These are phyloP conservation scores for Metschnikowia koreensis DNA, from an alignment of 805 yeast genomes.

Conservation along the genomic window DNA sequence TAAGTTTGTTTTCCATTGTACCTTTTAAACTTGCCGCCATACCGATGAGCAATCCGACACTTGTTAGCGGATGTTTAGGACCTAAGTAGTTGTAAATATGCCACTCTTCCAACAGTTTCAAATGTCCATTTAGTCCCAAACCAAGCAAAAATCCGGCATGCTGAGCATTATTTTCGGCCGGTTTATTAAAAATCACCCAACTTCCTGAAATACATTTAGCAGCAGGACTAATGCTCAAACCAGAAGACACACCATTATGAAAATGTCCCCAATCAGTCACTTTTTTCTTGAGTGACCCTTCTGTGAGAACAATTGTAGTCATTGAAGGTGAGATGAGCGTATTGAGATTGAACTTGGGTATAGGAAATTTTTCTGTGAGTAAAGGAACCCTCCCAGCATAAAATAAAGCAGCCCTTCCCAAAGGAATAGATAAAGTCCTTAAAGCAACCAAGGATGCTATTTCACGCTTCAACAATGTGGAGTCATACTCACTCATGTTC, in stretches of 20 bases:
- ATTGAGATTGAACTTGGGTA: conserved; percentile 71
- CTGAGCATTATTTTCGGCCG: conserved; percentile 65
- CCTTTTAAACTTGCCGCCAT: conserved; percentile 88
- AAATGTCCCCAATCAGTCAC: conserved; percentile 79
- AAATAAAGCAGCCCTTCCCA: conserved; percentile 76
- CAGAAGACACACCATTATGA: conserved; percentile 89
- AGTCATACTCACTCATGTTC: conserved; percentile 52
- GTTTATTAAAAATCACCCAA: conserved; percentile 89
- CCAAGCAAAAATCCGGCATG: conserved; percentile 97
- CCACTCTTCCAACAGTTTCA: conserved; percentile 87
- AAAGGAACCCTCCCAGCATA: conserved; percentile 70
- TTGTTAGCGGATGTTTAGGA: conserved; percentile 79
- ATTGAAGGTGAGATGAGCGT: conserved; percentile 63
- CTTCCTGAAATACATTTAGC: conserved; percentile 76
- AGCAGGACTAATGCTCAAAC: conserved; percentile 67
- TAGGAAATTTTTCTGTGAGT: conserved; percentile 79
- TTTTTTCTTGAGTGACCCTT: conserved; percentile 47
- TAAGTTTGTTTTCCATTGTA: conserved; percentile 78
- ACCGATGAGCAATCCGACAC: conserved; percentile 85
- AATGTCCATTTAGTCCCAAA: conserved; percentile 86
- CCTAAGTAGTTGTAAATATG: conserved; percentile 91
- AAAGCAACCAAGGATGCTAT: conserved; percentile 61
- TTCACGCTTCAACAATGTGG: conserved; percentile 52
- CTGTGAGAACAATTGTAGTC: conserved; percentile 60
- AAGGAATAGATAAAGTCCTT: conserved; percentile 71